Percentiles rank a stretch among this genome's conserved stretches.
These are phyloP conservation scores for Climacium dendroides DNA, from an alignment of 225 moss, liverwort and hornwort genomes.

Conservation along the genomic window DNA sequence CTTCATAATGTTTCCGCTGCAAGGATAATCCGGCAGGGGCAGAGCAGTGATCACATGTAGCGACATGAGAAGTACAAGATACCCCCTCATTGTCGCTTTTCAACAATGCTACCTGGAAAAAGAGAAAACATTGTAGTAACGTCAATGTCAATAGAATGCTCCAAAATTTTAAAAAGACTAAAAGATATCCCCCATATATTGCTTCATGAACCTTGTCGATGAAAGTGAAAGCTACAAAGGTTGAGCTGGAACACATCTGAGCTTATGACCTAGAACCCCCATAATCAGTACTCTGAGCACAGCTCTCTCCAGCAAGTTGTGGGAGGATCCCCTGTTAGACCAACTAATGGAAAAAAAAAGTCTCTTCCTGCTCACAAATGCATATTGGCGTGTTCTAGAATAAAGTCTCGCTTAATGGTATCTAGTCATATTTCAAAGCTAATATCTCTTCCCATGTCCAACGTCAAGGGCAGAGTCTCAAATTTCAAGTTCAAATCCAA, in stretches of 20 bases:
- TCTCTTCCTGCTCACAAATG: not conserved
- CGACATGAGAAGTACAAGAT: not conserved
- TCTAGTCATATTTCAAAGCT: not conserved
- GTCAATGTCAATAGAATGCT: not conserved
- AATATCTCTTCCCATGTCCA: not conserved
- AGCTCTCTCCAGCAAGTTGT: not conserved
- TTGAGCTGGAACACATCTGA: not conserved
- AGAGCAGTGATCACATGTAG: not conserved
- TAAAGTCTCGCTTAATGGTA: not conserved
- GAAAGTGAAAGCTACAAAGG: not conserved
- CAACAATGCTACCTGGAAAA: not conserved
- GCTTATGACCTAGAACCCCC: not conserved
- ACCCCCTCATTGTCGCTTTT: not conserved
- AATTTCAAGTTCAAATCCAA: not conserved
- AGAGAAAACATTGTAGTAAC: not conserved
- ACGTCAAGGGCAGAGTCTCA: not conserved
- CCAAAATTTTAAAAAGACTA: not conserved
- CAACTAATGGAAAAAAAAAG: not conserved
- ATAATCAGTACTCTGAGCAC: not conserved
- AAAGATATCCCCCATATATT: not conserved
- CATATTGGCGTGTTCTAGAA: not conserved
- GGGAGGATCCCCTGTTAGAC: not conserved
- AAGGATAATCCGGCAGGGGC: conserved; percentile 23
- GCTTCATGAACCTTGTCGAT: not conserved
- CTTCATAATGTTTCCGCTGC: not conserved